phyloP scores from a whole-genome alignment of 345 rosid species.

The Murraya koenigii region DNA sequence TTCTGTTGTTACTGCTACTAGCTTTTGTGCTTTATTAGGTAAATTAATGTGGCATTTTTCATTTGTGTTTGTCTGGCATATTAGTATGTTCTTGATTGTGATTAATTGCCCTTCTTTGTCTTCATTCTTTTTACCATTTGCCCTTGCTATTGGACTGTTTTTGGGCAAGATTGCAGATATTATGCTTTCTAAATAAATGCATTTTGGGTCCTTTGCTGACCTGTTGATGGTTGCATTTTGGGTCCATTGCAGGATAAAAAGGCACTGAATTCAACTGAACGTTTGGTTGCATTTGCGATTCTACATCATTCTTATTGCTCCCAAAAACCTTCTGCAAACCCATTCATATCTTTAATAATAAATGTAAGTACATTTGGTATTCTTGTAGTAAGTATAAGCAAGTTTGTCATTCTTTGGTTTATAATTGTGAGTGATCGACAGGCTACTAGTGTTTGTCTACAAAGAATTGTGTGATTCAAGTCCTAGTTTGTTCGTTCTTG shows the following conservation, averaged over 20 bases:
- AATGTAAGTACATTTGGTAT: slow-evolving; percentile 39
- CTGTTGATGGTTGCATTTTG: neutral
- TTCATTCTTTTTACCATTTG: neutral
- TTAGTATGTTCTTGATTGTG: neutral
- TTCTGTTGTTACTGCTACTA: neutral
- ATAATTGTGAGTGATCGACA: neutral
- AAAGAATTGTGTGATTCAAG: neutral
- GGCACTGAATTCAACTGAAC: slow-evolving; percentile 55
- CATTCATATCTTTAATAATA: slow-evolving; percentile 56
- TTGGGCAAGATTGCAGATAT: neutral
- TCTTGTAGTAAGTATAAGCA: neutral
- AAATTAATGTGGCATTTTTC: neutral
- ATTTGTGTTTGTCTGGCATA: too few relatives aligned
- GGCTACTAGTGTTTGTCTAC: neutral
- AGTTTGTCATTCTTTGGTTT: neutral
- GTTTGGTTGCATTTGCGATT: slow-evolving; percentile 68
- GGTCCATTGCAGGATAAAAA: slow-evolving; percentile 66
- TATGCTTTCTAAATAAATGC: neutral
- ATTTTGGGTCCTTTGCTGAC: slow-evolving; percentile 1
- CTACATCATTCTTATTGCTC: slow-evolving; percentile 62
- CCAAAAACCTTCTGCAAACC: slow-evolving; percentile 49
- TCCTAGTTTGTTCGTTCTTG: neutral
- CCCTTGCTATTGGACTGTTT: neutral
- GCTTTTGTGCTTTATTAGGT: neutral
- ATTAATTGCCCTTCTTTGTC: neutral